Evolutionary conservation across 306 rosid species (phyloP).

Genomic region (Begonia peltatifolia): DNA sequence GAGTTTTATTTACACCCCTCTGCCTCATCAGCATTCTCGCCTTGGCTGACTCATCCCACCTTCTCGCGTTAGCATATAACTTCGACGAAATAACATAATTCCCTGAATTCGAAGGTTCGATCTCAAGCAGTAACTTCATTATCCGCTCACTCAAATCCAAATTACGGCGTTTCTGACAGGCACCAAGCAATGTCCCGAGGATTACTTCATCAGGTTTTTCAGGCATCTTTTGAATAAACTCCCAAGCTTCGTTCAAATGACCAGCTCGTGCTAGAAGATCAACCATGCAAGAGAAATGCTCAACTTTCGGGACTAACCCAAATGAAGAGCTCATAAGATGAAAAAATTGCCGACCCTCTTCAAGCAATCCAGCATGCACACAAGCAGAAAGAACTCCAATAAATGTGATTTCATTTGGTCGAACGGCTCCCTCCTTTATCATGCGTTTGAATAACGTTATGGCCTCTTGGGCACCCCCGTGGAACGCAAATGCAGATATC

Average conservation of each 20-base stretch:
- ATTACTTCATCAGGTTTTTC: constrained; percentile 71
- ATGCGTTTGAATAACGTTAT: constrained; percentile 49
- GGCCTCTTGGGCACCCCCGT: constrained; percentile 72
- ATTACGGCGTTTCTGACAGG: constrained; percentile 58
- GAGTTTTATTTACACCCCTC: constrained; percentile 76
- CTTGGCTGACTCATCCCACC: constrained; percentile 84
- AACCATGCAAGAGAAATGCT: constrained; percentile 90
- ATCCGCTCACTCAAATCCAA: constrained; percentile 54
- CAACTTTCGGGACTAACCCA: constrained; percentile 69
- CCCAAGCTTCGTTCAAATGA: constrained; percentile 69
- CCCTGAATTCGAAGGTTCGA: constrained; percentile 88
- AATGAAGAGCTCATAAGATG: constrained; percentile 52
- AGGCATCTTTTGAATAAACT: constrained; percentile 69
- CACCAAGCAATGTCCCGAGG: constrained; percentile 78
- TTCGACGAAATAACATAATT: constrained; percentile 75
- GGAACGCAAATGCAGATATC: constrained; percentile 92
- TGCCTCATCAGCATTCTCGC: constrained; percentile 75
- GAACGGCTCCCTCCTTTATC: constrained; percentile 43
- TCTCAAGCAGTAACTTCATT: constrained; percentile 46
- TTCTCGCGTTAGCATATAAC: constrained; percentile 48
- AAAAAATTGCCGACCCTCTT: constrained; percentile 56
- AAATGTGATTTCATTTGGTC: constrained; percentile 78
- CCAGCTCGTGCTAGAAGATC: constrained; percentile 89
- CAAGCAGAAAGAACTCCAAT: constrained; percentile 88
- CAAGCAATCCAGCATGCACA: constrained; percentile 72